Conservation (phyloP, 805 yeast species). For the Teunomyces barrocoloradensis region DNA sequence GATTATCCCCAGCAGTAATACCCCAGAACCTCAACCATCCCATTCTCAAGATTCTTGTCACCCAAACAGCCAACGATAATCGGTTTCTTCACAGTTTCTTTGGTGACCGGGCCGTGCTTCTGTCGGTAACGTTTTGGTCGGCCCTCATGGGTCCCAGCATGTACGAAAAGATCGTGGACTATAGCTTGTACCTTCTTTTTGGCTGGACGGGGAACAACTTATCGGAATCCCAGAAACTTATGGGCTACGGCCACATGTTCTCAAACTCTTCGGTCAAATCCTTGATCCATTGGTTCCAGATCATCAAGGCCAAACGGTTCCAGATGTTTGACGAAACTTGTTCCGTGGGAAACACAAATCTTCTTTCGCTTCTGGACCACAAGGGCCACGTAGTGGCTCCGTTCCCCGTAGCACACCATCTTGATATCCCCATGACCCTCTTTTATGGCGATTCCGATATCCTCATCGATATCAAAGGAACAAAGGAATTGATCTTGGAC, state of each 20-base stretch:
- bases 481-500: slow-evolving; percentile 19
- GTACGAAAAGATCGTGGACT: slow-evolving; percentile 25
- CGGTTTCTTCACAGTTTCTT: slow-evolving; percentile 22
- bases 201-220: slow-evolving; percentile 29
- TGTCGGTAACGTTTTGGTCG: slow-evolving; percentile 31
- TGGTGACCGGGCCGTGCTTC: slow-evolving; percentile 27
- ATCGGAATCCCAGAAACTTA: slow-evolving; percentile 17
- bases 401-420: slow-evolving; percentile 28
- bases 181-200: slow-evolving; percentile 21
- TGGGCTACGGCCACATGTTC: slow-evolving; percentile 32
- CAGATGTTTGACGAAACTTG: slow-evolving; percentile 34
- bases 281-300: slow-evolving; percentile 32
- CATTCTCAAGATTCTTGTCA: slow-evolving; percentile 21
- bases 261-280: slow-evolving; percentile 28
- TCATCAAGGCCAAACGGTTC: slow-evolving; percentile 25
- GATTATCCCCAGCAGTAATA: slow-evolving; percentile 29
- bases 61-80: slow-evolving; percentile 24
- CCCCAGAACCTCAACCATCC: slow-evolving; percentile 25
- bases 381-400: slow-evolving; percentile 21
- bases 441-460: slow-evolving; percentile 29
- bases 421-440: slow-evolving; percentile 26
- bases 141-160: slow-evolving; percentile 17
- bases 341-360: slow-evolving; percentile 19
- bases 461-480: slow-evolving; percentile 27
- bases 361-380: slow-evolving; percentile 11